Base-by-base conservation (phyloP, 768 basidiomycete species). In the Termitomyces sp. region DNA sequence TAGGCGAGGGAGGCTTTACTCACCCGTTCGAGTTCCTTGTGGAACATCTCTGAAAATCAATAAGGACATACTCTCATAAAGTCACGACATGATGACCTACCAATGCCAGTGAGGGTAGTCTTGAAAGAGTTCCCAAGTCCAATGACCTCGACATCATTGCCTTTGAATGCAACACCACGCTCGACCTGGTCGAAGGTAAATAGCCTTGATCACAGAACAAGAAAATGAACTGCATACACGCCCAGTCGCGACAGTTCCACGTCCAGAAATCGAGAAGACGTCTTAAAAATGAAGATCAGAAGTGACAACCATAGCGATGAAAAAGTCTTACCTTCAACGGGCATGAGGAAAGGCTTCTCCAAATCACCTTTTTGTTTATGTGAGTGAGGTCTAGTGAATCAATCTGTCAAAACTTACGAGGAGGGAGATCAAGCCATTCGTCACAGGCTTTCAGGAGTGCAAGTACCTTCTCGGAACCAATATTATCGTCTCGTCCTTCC, bases 211-310 rank as follows among this genome's bases (percentile, higher is more conserved):
- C 18, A 20, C 18, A 14, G n/a, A 30, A 40, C 22, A 4, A 22
- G 2, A n/a, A 16, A 35, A 53, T 20, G 20, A 9, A 40, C 44
- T 24, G 36, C 86, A 64, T 69, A 89, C 94, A 64, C 92, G 87
- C 59, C 97, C 97, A 61, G 95, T 97, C 36, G 89, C 92, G 60
- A 99, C 97, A 59, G 97, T 99, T 65, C 97, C 97, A 75, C 97
- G 92, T 53, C 97, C 97, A 66, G 96, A 89, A 68, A 98, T 98
- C 14, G 96, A 98, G 78, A 96, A 98, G 57, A 93, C 90, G 65
- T 96, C 94, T 79, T 43, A 6, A 48, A 38, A 16, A 51, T 30
- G 43, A 46, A 58, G 33, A 59, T 57, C 22, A 52, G 58, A 33
- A 38, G 13, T 26, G 14, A 55, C 30, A 16, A 10, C 32, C 4